Base-by-base conservation (phyloP, 352 stramenopile genomes). In the Thraustochytrium striatum region DNA sequence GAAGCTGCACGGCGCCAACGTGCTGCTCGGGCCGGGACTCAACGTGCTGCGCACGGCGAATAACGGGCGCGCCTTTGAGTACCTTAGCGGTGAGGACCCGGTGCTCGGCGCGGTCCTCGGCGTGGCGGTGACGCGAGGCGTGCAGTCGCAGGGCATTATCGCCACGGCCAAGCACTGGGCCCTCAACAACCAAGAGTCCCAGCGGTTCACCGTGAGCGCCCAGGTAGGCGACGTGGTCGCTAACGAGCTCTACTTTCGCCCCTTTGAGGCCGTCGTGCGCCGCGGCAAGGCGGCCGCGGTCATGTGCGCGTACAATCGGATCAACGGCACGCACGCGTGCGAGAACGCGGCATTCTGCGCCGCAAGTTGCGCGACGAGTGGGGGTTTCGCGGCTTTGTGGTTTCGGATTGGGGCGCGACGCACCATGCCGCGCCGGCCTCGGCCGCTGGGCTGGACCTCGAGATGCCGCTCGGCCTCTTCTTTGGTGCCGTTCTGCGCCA, bases 271-370 rank as follows among this genome's bases (percentile, higher is more conserved):
- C 13, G 72, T 79, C 28, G 69, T 83, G 0, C 50, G 70, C 21
- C 21, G 61, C 11, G 79, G 78, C 7, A 36, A 61, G 33, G 79
- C 84, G 11, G 62, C 43, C 16, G 81, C 81, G 25, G 55, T 89
- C 33, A 89, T 89, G 84, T 85, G 75, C 50, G 81, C 83, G 0
- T 87, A 89, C 58, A 89, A 89, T 69, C 80, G 82, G 75, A n/a
- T 87, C 3, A 86, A 87, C 70, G 85, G 85, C 41, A 21, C 72
- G 0, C 86, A 87, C 61, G 83, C 79, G 43, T 85, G 83, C 62
- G 83, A 87, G 65, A 47, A 88, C 53, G 43, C n/a, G 75, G 33
- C 16, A 78, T 88, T 39, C 72, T 85, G 1, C 50, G 70, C 44
- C 1, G 58, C 2, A 81, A 86, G 28, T 44, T 88, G 3, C 32